Base-by-base conservation (phyloP, 2,329 filamentous ascomycete genomes). In the Bipolaris victoriae region DNA sequence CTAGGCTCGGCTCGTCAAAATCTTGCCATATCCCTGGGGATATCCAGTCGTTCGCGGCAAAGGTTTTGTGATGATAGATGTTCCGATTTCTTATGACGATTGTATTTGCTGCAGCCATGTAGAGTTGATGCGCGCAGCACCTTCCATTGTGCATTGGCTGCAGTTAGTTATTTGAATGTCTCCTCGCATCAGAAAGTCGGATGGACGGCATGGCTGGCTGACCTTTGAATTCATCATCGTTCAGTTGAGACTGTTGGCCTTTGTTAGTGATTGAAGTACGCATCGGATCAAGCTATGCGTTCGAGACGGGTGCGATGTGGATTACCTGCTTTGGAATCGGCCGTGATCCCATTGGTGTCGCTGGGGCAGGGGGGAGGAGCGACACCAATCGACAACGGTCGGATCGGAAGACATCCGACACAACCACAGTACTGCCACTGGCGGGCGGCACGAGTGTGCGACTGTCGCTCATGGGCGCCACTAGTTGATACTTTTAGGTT, bases 121-220 rank as follows among this genome's bases (percentile, higher is more conserved):
- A 40, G 29, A 52, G 52, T 7, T 50, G 49, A 50, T 53, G 49
- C 18, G 55, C 55, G 13, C 50, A 50, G 40, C 49, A 18, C 16
- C 7, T 9, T 16, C 36, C 16, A 5, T 39, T 39, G 36, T 39
- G 36, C 36, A 18, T 16, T 39, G 36, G 16, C 36, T 39, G 7
- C n/a, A 16, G 36, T 39, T 5, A 39, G 16, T 4, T 10, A 20
- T 39, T 39, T 7, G 16, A 3, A 16, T 39, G n/a, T 39, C 37
- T 39, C 16, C n/a, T 20, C 37, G 37, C 10, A 39, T 39, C 37
- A 39, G 16, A 5, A 16, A 16, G n/a, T 16, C n/a, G 37, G 4
- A 18, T 20, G 9, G 37, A 39, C 20, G 37, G 18, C n/a, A 39
- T 37, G 9, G n/a, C 6, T 10, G 7, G 10, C 36, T 18, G 7